phyloP scores from a whole-genome alignment of 1,284 basidiomycete genomes.

The Leccinum fallax region DNA sequence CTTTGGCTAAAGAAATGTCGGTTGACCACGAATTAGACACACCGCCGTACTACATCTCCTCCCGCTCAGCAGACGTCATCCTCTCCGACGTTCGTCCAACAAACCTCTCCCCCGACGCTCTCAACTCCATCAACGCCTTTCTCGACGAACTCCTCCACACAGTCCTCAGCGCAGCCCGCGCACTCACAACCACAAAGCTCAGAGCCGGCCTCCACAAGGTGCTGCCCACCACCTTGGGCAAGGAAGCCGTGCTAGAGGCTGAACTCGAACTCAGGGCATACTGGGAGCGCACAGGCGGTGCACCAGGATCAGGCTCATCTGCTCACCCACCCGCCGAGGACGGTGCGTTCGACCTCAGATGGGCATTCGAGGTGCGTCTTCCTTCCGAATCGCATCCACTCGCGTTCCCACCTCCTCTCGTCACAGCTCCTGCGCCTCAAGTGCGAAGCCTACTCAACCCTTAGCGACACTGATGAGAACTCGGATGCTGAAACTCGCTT shows the following conservation, averaged over 20 bases:
- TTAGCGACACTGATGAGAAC: conserved; percentile 82
- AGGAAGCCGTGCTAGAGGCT: conserved; percentile 89
- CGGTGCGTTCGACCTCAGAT: conserved; percentile 64
- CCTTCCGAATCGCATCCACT: background rate
- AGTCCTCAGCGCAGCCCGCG: conserved; percentile 69
- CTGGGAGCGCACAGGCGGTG: conserved; percentile 66
- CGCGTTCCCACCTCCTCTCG: conserved; percentile 8
- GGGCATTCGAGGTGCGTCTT: conserved; percentile 69
- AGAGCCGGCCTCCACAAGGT: conserved; percentile 73
- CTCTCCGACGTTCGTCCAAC: conserved; percentile 91
- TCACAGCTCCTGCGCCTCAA: conserved; percentile 74
- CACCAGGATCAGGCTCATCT: conserved; percentile 38
- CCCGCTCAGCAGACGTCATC: conserved; percentile 83
- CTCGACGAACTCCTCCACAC: conserved; percentile 87
- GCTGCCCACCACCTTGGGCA: conserved; percentile 78
- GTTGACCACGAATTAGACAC: conserved; percentile 16
- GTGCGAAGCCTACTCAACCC: conserved; percentile 82
- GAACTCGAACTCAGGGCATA: conserved; percentile 89
- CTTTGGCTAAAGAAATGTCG: conserved; percentile 18
- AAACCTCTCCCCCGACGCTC: conserved; percentile 72
- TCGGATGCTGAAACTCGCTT: conserved; percentile 61
- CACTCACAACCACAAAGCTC: conserved; percentile 76
- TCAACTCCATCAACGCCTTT: conserved; percentile 78
- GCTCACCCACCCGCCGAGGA: conserved; percentile 45
- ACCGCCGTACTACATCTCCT: conserved; percentile 74